Evolutionary conservation across 2,329 filamentous ascomycete genomes (phyloP).

Genomic region (Teratosphaeria nubilosa): DNA sequence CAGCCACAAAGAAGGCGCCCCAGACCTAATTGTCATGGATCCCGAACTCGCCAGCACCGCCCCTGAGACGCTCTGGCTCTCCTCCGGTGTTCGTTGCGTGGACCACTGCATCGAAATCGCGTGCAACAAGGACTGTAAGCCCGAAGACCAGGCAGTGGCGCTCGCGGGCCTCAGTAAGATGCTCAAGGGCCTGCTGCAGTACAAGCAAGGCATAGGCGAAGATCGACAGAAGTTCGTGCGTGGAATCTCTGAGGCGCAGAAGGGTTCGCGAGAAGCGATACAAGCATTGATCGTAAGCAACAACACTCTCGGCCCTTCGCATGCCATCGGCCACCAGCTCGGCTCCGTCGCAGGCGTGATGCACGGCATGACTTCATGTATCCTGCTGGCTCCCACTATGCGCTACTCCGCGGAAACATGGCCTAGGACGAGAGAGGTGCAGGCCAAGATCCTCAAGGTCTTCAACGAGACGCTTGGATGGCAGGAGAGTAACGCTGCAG

Average conservation of each 20-base stretch:
- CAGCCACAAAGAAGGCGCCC: conserved; percentile 18
- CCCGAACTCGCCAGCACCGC: conserved; percentile 43
- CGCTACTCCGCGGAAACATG: conserved; percentile 39
- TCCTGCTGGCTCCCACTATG: conserved; percentile 45
- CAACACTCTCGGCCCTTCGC: conserved; percentile 23
- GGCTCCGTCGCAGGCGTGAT: conserved; percentile 43
- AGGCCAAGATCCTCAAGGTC: conserved; percentile 27
- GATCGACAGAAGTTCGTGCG: neutral
- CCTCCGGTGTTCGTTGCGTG: conserved; percentile 46
- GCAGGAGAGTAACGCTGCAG: conserved; percentile 36
- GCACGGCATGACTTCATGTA: conserved; percentile 51
- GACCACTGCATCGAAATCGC: conserved; percentile 50
- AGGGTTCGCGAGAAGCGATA: conserved; percentile 23
- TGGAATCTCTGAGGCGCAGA: neutral
- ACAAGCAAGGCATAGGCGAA: conserved; percentile 29
- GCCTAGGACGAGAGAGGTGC: conserved; percentile 28
- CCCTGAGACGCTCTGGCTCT: conserved; percentile 46
- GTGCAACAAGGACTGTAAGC: conserved; percentile 28
- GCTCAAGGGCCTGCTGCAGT: conserved; percentile 35
- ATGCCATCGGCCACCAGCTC: conserved; percentile 37
- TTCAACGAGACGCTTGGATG: conserved; percentile 21
- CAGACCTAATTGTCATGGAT: conserved; percentile 47
- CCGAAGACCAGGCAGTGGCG: conserved; percentile 3
- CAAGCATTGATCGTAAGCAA: conserved; percentile 40
- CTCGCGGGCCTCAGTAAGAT: conserved; percentile 27